Evolutionary conservation across 208 protist species (phyloP), one percentile per base, ranked within the genome.

Genomic region (Chromosphaera perkinsii): DNA sequence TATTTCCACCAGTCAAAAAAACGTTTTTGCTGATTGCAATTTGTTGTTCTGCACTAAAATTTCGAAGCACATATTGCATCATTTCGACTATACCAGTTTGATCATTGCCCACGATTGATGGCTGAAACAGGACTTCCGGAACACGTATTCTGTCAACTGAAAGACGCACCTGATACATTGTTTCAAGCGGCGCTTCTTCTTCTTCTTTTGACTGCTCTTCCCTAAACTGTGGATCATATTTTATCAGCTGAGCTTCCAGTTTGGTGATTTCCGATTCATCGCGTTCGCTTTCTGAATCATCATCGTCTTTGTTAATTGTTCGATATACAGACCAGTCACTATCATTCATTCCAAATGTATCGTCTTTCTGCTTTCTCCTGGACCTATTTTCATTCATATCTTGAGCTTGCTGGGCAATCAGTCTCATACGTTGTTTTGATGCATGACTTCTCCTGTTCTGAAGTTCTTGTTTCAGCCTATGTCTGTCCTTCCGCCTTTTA

Each of bases 301-400:
- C 49, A 29, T 54, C 49, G 27, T 54, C 49, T 31, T 27, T 27
- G 14, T 24, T 24, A 10, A 54, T 12, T 27, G 27, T 24, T 1
- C 49, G 49, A 27, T 54, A 54, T 27, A 54, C 49, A 54, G 20
- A 14, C 49, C 49, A 54, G n/a, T 54, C 49, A 0, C 49, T 54
- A 24, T 54, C 49, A 29, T 54, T 54, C 49, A 31, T 54, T 14
- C 49, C 49, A 27, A 54, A 54, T 10, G 49, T 54, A 24, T 54
- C 49, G 20, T 54, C 49, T 17, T 10, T 54, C 10, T 0, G 49
- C 24, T 54, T 54, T 12, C n/a, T 31, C 7, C 17, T 10, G 27
- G 7, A 27, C 7, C 17, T 54, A 14, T 54, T 14, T 29, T 54
- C 49, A 27, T 54, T 24, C 20, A 10, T 27, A 54, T 54, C 49